Evolutionary conservation across 164 flowering plant species (phyloP).

Genomic region (Chimonanthus salicifolius): DNA sequence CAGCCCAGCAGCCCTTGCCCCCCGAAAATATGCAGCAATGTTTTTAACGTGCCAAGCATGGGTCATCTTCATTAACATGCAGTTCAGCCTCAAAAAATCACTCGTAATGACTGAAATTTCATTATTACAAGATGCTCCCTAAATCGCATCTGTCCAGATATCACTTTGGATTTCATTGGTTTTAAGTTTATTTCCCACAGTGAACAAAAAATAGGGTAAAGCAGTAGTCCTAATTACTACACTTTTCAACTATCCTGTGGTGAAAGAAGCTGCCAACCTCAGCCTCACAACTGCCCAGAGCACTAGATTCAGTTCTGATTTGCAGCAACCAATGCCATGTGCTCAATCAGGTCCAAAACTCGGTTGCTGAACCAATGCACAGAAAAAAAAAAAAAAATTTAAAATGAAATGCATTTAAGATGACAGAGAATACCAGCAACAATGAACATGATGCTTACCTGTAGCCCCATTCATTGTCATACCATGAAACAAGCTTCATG

Average conservation of each 20-base stretch:
- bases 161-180: background rate
- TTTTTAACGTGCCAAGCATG: no score
- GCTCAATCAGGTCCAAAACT: constrained; percentile 33
- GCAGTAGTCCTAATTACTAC: background rate
- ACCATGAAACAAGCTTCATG: constrained; percentile 94
- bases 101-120: background rate
- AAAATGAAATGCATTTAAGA: background rate
- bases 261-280: background rate
- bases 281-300: background rate
- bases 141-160: background rate
- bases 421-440: background rate
- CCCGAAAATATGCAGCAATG: background rate
- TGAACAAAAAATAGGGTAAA: background rate
- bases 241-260: background rate
- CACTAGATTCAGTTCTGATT: constrained; percentile 2
- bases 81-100: background rate
- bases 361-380: constrained; percentile 25
- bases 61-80: background rate
- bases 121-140: background rate
- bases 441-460: constrained; percentile 39
- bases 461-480: constrained; percentile 99
- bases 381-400: background rate
- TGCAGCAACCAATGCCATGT: constrained; percentile 33
- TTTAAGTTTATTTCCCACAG: background rate
- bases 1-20: background rate